A percentile compares a stretch with the other conserved stretches of the same genome.
phyloP scores from a whole-genome alignment of 495 filamentous ascomycete genomes.

The Pyrenula massariospora region DNA sequence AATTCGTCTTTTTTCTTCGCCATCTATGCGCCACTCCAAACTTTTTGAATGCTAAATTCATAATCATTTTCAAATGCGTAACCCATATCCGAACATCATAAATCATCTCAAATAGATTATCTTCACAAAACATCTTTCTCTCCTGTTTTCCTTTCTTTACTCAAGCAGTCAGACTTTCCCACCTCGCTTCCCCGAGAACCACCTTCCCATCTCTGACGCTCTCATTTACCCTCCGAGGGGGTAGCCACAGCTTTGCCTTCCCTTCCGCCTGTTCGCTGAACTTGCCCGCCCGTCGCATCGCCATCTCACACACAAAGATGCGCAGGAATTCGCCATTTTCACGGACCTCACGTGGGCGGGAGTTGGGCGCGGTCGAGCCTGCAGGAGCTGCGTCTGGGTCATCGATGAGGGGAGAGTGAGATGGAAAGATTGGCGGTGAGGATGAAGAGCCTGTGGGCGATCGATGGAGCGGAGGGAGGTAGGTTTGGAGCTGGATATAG shows the following conservation, averaged over 20 bases:
- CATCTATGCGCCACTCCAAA: no score
- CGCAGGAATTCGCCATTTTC: constrained; percentile 93
- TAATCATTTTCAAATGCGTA: no score
- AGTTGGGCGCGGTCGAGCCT: constrained; percentile 27
- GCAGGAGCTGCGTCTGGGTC: constrained; percentile 17
- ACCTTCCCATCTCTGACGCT: neutral
- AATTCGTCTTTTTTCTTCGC: no score
- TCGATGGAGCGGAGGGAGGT: constrained; percentile 27
- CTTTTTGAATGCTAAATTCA: no score
- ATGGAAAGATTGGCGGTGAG: constrained; percentile 23
- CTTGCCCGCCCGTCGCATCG: constrained; percentile 88
- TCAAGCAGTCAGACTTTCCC: neutral
- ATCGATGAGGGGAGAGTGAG: no score
- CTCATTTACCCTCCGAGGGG: constrained; percentile 51
- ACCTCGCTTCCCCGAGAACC: neutral
- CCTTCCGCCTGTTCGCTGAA: constrained; percentile 75
- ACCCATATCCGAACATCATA: no score
- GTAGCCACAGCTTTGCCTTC: constrained; percentile 74
- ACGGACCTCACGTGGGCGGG: constrained; percentile 76
- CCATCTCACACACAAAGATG: constrained; percentile 91
- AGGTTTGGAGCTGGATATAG: constrained; percentile 83
- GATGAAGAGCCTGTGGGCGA: constrained; percentile 20
- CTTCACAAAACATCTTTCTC: no score
- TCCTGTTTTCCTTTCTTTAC: no score
- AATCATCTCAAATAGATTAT: no score